Evolutionary conservation across 768 basidiomycete genomes (phyloP).

Genomic region (Daedaleopsis nitida): DNA sequence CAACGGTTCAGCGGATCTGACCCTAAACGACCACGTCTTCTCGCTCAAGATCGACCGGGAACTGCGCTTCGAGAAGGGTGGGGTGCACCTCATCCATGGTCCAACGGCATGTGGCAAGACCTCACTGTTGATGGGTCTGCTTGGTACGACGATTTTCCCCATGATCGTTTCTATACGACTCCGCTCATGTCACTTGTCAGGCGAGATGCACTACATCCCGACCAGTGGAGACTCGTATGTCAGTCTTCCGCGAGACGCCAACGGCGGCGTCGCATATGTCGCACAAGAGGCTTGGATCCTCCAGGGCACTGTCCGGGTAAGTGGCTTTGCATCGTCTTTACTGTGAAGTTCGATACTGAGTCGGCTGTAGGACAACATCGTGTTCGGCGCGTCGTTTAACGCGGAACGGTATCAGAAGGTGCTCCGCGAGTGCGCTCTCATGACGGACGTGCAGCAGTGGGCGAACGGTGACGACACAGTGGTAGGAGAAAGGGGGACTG

Average conservation of each 20-base stretch:
- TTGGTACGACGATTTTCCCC: slow-evolving; percentile 50
- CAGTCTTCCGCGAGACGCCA: slow-evolving; percentile 64
- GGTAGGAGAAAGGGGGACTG: slow-evolving; percentile 60
- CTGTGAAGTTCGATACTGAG: neutral
- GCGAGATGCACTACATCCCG: slow-evolving; percentile 63
- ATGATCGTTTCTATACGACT: neutral
- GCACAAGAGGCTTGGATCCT: slow-evolving; percentile 80
- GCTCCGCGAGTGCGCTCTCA: slow-evolving; percentile 37
- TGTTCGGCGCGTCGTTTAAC: slow-evolving; percentile 49
- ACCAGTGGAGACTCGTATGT: slow-evolving; percentile 59
- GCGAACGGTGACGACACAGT: slow-evolving; percentile 53
- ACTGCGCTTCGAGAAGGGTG: slow-evolving; percentile 48
- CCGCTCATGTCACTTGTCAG: slow-evolving; percentile 9
- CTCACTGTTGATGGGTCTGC: slow-evolving; percentile 58
- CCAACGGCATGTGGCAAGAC: slow-evolving; percentile 61
- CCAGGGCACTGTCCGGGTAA: neutral
- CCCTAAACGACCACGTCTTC: slow-evolving; percentile 38
- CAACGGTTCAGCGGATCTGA: slow-evolving; percentile 38
- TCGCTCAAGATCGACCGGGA: slow-evolving; percentile 49
- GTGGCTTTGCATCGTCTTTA: neutral
- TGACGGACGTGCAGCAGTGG: slow-evolving; percentile 48
- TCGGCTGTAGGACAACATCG: slow-evolving; percentile 42
- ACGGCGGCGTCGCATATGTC: slow-evolving; percentile 70
- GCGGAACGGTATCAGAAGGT: slow-evolving; percentile 38
- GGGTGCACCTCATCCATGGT: slow-evolving; percentile 56